These are phyloP conservation scores for Tetrapisispora arboricola DNA, from an alignment of 805 yeast species.

Conservation along the genomic window DNA sequence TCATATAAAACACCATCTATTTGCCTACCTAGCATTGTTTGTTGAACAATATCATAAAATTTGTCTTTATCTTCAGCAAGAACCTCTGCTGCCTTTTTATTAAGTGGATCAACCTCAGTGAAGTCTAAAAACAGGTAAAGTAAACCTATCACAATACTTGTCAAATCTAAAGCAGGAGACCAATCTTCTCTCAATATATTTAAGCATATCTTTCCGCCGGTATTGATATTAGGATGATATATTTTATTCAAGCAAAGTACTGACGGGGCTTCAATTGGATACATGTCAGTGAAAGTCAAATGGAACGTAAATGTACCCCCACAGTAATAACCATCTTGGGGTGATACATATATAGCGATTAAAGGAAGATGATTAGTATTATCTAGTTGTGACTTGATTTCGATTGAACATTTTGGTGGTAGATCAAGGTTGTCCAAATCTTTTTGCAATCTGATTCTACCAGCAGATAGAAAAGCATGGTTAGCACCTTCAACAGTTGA, in stretches of 20 bases:
- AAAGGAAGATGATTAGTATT: constrained; percentile 7
- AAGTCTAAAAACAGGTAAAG: constrained; percentile 83
- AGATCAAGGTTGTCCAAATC: constrained; percentile 20
- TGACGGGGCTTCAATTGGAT: constrained; percentile 90
- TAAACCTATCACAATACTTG: constrained; percentile 73
- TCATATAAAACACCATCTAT: constrained; percentile 55
- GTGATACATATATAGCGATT: constrained; percentile 14
- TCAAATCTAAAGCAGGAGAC: constrained; percentile 84
- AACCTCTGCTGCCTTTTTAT: constrained; percentile 74
- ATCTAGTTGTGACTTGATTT: constrained; percentile 5
- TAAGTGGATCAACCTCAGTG: constrained; percentile 84
- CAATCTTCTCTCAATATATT: constrained; percentile 91
- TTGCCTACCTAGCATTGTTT: constrained; percentile 64
- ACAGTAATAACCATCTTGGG: constrained; percentile 24
- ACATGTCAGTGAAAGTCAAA: constrained; percentile 57
- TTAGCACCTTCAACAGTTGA: background rate
- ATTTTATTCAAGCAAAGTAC: constrained; percentile 61
- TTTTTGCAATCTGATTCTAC: constrained; percentile 17
- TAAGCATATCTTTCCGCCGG: constrained; percentile 82
- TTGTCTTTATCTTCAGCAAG: constrained; percentile 35
- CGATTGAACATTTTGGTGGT: constrained; percentile 16
- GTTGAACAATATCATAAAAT: constrained; percentile 48
- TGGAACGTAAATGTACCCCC: constrained; percentile 41
- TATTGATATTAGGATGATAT: constrained; percentile 90
- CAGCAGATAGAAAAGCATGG: constrained; percentile 6